A percentile compares a stretch with the other conserved stretches of the same genome.
phyloP scores from a whole-genome alignment of 306 rosid species.

The Castanospermum australe region DNA sequence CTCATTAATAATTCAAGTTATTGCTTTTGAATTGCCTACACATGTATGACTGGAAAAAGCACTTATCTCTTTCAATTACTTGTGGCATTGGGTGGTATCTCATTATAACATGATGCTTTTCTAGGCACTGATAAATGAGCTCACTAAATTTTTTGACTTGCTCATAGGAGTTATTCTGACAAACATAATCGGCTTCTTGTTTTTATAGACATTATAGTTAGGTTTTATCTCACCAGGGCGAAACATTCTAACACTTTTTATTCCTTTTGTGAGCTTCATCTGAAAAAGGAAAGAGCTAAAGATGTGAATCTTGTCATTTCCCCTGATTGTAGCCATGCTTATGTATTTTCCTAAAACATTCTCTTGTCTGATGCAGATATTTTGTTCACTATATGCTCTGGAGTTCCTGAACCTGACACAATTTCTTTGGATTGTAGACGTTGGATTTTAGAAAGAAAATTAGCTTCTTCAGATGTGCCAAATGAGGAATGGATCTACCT shows the following conservation, averaged over 20 bases:
- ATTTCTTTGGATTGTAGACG: conserved; percentile 59
- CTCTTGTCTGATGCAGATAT: conserved; percentile 22
- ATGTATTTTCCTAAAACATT: conserved; percentile 9
- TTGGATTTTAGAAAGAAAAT: conserved; percentile 83
- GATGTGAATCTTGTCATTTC: no score
- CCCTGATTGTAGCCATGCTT: conserved; percentile 19
- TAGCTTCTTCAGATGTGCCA: conserved; percentile 94
- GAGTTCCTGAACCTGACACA: conserved; percentile 33
- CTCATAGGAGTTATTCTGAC: not conserved
- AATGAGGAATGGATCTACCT: conserved; percentile 82
- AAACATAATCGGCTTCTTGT: not conserved
- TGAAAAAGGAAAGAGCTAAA: not conserved
- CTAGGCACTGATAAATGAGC: not conserved
- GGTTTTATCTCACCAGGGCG: conserved; percentile 16
- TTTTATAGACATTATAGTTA: not conserved
- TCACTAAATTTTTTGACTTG: conserved; percentile 21
- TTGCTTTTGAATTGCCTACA: conserved; percentile 6
- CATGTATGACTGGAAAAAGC: not conserved
- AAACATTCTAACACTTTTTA: not conserved
- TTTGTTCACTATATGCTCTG: conserved; percentile 23
- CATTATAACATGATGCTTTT: conserved; percentile 14
- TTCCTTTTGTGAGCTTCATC: conserved; percentile 20
- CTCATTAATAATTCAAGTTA: not conserved
- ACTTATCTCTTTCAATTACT: not conserved
- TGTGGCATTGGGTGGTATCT: not conserved